Evolutionary conservation across 305 asterid genomes (phyloP).

Genomic region (Fraxinus xanthoxyloides): DNA sequence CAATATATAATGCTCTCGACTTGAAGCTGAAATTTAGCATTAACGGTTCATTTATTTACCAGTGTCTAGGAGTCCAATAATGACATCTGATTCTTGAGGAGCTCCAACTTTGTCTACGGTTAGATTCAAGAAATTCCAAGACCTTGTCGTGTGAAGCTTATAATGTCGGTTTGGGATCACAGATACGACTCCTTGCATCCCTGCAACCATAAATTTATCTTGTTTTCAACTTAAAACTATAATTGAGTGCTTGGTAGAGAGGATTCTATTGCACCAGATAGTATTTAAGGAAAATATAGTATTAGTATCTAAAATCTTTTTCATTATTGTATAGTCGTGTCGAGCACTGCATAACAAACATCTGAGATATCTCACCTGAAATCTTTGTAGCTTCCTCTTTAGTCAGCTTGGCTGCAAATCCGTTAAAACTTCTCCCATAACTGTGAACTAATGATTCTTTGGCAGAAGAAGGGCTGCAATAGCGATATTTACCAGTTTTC

Average conservation of each 20-base stretch:
- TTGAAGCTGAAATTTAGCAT: background rate
- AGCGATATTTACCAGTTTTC: background rate
- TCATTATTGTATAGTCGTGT: background rate
- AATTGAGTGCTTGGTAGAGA: background rate
- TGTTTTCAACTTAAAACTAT: background rate
- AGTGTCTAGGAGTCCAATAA: slow-evolving; percentile 48
- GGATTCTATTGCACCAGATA: background rate
- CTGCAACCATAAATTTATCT: slow-evolving; percentile 24
- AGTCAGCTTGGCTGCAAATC: slow-evolving; percentile 54
- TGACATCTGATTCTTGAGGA: slow-evolving; percentile 42
- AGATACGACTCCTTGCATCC: slow-evolving; percentile 56
- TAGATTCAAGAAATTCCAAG: slow-evolving; percentile 57
- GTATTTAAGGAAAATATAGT: background rate
- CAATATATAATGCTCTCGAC: background rate
- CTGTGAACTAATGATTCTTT: slow-evolving; percentile 41
- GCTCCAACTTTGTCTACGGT: slow-evolving; percentile 26
- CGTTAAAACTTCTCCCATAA: slow-evolving; percentile 52
- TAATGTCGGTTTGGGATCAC: slow-evolving; percentile 39
- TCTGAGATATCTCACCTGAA: slow-evolving; percentile 23
- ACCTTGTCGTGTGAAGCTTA: slow-evolving; percentile 55
- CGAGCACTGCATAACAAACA: background rate
- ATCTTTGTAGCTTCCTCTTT: slow-evolving; percentile 33
- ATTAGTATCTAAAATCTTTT: background rate
- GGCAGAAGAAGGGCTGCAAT: slow-evolving; percentile 41
- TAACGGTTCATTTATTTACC: slow-evolving; percentile 18